These are phyloP conservation scores for Fennellomyces sp. DNA, from an alignment of 371 early-diverging fungal genomes.

Conservation along the genomic window DNA sequence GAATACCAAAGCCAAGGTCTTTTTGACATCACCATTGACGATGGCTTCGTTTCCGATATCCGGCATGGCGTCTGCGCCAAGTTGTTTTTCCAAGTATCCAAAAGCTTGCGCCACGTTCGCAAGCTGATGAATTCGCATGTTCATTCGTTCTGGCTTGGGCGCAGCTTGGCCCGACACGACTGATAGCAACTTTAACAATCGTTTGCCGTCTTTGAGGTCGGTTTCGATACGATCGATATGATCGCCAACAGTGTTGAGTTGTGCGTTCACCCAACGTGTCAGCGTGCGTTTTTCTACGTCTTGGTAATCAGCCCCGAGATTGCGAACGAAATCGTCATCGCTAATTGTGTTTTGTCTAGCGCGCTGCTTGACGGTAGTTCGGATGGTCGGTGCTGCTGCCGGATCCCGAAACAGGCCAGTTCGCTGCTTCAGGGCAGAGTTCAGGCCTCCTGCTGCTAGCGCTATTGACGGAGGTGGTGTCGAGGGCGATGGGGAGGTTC, in stretches of 20 bases:
- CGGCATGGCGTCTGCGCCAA: constrained; percentile 65
- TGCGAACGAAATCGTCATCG: constrained; percentile 37
- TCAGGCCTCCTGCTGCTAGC: not conserved
- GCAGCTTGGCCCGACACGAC: constrained; percentile 55
- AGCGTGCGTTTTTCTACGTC: constrained; percentile 79
- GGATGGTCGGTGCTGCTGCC: constrained; percentile 5
- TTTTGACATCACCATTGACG: constrained; percentile 84
- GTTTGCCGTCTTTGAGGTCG: constrained; percentile 69
- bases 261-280: constrained; percentile 83
- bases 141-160: constrained; percentile 64
- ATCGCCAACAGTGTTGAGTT: constrained; percentile 56
- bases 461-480: constrained; percentile 17
- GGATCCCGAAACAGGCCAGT: constrained; percentile 2
- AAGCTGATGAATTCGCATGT: constrained; percentile 79
- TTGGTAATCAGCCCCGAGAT: constrained; percentile 50
- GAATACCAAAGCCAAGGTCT: constrained; percentile 86
- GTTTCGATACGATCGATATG: constrained; percentile 48
- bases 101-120: constrained; percentile 81
- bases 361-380: not conserved
- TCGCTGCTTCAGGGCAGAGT: constrained; percentile 18
- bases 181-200: constrained; percentile 61
- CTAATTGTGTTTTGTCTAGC: constrained; percentile 2
- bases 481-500: constrained; percentile 11
- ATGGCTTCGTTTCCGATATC: constrained; percentile 86
- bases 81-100: constrained; percentile 62